Evolutionary conservation across 2,329 filamentous ascomycete species (phyloP), one percentile per base, ranked within the genome.

Genomic region (Pseudonectria foliicola): DNA sequence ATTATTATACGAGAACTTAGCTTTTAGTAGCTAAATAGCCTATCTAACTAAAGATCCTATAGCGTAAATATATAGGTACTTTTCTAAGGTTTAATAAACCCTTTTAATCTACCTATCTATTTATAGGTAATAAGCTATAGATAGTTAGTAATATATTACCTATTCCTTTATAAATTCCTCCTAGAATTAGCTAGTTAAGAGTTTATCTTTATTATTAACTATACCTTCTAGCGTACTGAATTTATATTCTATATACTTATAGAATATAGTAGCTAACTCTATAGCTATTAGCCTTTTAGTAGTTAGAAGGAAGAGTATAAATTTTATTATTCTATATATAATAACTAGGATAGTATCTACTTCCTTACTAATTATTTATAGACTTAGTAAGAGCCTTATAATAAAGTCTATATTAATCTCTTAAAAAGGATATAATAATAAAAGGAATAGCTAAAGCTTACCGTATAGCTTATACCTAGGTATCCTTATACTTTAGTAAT

Each of bases 231-330:
- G 18, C 8, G 8, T 21, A 21, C 18, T 21, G 8, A 21, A 15
- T 34, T 32, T 32, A 24, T 29, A 27, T 18, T 37, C 15, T 12
- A 37, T 33, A 18, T 33, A 25, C 6, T 37, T 33, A 32, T 37
- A 37, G 13, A 37, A 13, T 29, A 27, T 25, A 28, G 16, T 15
- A 11, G n/a, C 13, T 10, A 29, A 33, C 12, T 33, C 26, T 13
- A 10, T n/a, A n/a, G 28, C 23, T 33, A n/a, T 27, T 24, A 29
- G 26, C 7, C 26, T 7, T 30, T 24, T 33, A 33, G n/a, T 33
- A 29, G 29, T 34, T 25, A 28, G 16, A 14, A 32, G 7, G 29
- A 37, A 33, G 7, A 37, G 10, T 13, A 30, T 29, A 29, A 15
- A 29, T n/a, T 37, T 33, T 27, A 23, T 33, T 37, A 37, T 37